Percentiles rank a stretch among this genome's conserved stretches.
phyloP scores from a whole-genome alignment of 805 yeast species.

The Wickerhamiella hasegawae region DNA sequence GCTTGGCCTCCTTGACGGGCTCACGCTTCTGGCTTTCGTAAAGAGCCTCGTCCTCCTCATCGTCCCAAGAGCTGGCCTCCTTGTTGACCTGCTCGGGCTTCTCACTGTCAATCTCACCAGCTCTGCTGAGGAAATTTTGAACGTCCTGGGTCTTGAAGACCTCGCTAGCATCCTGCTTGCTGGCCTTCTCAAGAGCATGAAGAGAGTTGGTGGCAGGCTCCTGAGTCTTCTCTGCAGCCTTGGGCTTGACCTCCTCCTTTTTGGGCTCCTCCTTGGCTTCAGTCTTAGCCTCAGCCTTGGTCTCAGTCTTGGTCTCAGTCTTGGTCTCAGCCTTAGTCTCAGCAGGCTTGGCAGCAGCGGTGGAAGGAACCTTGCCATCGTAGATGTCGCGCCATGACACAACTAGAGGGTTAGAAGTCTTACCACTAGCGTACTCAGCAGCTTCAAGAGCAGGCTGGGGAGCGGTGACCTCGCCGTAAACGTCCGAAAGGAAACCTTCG shows the following conservation, averaged over 20 bases:
- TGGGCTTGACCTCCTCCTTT: slow-evolving; percentile 21
- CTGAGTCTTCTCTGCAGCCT: slow-evolving; percentile 21
- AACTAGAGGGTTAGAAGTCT: slow-evolving; percentile 62
- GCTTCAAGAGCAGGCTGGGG: slow-evolving; percentile 63
- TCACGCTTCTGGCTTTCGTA: slow-evolving; percentile 4
- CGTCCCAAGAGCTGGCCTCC: slow-evolving; percentile 23
- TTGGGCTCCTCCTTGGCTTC: slow-evolving; percentile 17
- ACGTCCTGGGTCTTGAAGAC: slow-evolving; percentile 34
- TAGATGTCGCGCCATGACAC: slow-evolving; percentile 60
- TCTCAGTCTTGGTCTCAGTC: slow-evolving; percentile 11
- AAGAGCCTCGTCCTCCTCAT: slow-evolving; percentile 9
- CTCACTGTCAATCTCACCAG: slow-evolving; percentile 26
- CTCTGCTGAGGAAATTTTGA: slow-evolving; percentile 29
- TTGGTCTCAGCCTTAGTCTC: slow-evolving; percentile 4
- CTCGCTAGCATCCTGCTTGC: slow-evolving; percentile 32
- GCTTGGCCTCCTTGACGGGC: slow-evolving; percentile 14
- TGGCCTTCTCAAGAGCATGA: slow-evolving; percentile 15
- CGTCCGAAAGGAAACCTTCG: slow-evolving; percentile 82
- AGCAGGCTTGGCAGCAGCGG: slow-evolving; percentile 4
- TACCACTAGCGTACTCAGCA: slow-evolving; percentile 66
- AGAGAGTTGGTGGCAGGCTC: slow-evolving; percentile 16
- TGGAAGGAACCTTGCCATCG: slow-evolving; percentile 49
- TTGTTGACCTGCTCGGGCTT: slow-evolving; percentile 2
- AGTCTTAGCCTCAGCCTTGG: slow-evolving; percentile 3
- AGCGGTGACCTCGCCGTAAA: slow-evolving; percentile 84